Evolutionary conservation across 78 protist genomes (phyloP).

Genomic region (Dictyostelium purpureum): DNA sequence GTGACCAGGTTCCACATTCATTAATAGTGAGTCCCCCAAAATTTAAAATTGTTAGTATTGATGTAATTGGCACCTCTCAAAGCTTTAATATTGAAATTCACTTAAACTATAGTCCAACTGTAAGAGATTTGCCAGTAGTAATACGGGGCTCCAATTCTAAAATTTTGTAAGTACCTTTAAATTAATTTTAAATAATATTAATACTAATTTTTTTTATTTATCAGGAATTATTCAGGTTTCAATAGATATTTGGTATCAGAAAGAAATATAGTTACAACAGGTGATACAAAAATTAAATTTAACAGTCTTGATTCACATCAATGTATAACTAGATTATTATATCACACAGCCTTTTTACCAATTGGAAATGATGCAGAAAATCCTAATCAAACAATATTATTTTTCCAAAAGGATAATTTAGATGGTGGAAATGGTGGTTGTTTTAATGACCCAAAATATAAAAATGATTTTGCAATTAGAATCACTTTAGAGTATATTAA

Average conservation of each 20-base stretch:
- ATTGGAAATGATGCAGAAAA: neutral
- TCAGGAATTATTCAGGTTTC: neutral
- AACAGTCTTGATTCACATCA: conserved; percentile 13
- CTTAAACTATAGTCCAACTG: conserved; percentile 41
- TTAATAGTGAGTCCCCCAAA: neutral
- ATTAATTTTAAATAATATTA: neutral
- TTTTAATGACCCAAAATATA: conserved; percentile 3
- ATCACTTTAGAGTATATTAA: neutral
- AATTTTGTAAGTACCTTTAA: neutral
- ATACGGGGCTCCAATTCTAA: neutral
- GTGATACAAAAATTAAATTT: conserved; percentile 40
- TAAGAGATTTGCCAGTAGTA: conserved; percentile 34
- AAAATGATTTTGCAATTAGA: conserved; percentile 12
- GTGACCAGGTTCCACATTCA: neutral
- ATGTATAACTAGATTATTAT: conserved; percentile 35
- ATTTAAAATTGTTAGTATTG: conserved; percentile 11
- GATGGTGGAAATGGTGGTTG: conserved; percentile 41
- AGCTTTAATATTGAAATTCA: neutral
- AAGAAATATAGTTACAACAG: neutral
- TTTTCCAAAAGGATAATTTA: conserved; percentile 12
- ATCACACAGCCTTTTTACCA: conserved; percentile 50
- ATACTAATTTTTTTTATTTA: neutral
- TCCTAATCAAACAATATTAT: neutral
- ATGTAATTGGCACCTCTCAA: neutral
- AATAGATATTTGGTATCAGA: neutral